A percentile compares a stretch with the other conserved stretches of the same genome.
phyloP scores from a whole-genome alignment of 139 green algal species.

The Ulvella scutata region DNA sequence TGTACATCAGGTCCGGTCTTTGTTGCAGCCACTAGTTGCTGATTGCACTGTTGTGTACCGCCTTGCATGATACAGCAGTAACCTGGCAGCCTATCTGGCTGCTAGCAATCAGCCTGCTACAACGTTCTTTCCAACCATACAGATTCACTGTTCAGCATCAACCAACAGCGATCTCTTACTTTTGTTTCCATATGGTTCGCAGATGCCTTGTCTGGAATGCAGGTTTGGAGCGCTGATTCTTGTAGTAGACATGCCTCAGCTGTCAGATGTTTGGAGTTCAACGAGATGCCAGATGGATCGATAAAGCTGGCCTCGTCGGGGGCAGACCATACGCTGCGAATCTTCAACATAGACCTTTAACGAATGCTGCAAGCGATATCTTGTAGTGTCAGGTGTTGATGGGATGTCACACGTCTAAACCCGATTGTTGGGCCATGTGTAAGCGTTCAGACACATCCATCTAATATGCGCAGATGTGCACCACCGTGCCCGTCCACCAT shows the following conservation, averaged over 20 bases:
- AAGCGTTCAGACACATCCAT: too few species aligned
- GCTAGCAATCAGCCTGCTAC: too few species aligned
- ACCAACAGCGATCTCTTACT: too few species aligned
- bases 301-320: conserved; percentile 37
- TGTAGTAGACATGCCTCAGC: conserved; percentile 26
- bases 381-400: too few species aligned
- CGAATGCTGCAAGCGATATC: neutral
- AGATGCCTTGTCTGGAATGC: neutral
- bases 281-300: neutral
- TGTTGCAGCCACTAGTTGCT: neutral
- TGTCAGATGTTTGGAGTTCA: conserved; percentile 42
- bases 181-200: too few species aligned
- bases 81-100: neutral
- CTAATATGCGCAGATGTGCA: too few species aligned
- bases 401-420: too few species aligned
- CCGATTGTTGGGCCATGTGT: too few species aligned
- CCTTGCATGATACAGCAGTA: too few species aligned
- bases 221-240: conserved; percentile 20
- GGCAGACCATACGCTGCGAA: conserved; percentile 41
- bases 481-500: too few species aligned
- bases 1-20: neutral
- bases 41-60: neutral
- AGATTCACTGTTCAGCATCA: too few species aligned
- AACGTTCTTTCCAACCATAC: too few species aligned
- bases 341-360: conserved; percentile 24